Evolutionary conservation across 371 early-diverging fungal genomes (phyloP), one percentile per base, ranked within the genome.

Genomic region (Dinochytrium kinnereticum): DNA sequence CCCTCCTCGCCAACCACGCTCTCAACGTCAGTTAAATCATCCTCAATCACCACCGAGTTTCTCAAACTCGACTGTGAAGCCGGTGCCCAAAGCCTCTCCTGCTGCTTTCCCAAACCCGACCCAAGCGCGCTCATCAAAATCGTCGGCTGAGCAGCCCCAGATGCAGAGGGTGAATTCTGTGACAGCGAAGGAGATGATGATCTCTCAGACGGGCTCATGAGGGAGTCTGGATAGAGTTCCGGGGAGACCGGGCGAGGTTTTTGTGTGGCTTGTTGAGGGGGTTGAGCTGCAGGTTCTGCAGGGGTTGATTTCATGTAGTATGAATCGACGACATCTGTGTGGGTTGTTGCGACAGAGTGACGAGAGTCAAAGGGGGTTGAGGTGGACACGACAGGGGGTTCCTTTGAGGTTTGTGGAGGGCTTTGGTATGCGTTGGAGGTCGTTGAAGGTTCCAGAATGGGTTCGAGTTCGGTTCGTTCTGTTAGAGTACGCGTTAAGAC

Each of bases 281-380:
- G 55, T 53, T 53, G 44, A 19, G 5, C 34, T 30, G 61, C 24
- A 7, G 7, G 61, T 61, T 30, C 34, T 3, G 36, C 17, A 15
- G 7, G 30, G 26, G 30, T 19, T 10, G 57, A 55, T 55, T 55
- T 37, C 3, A 36, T 17, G 61, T 61, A 61, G 34, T 61, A 61
- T 30, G 61, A 7, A 24, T 53, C 55, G 55, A 53, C 26, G n/a
- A 53, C 55, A 26, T 53, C 55, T 5, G 55, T 53, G 55, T 53
- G 10, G 55, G 55, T 53, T 15, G 55, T 61, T 10, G 36, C 61
- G 34, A 26, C 24, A 26, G 61, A 37, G 3, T 28, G 30, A 13
- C 36, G 7, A n/a, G n/a, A n/a, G 36, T 31, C 61, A 30, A 55
- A 30, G 7, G 21, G 17, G 26, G 3, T 61, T 17, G 61, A n/a